Conservation (phyloP, 257 asterid species). For the Coffea eugenioides region DNA sequence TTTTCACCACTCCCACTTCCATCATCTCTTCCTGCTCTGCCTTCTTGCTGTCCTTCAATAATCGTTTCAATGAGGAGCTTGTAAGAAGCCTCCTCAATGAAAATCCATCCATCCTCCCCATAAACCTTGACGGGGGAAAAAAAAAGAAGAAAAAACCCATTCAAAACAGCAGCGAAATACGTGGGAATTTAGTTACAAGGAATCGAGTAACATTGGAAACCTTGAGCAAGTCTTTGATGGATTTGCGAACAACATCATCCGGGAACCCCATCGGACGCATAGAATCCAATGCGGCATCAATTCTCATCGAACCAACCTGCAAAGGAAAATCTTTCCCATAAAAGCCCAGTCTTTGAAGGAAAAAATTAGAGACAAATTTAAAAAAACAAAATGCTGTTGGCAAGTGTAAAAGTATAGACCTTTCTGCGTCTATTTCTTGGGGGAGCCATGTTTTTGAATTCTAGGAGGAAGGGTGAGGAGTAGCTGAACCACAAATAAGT, state of each 20-base stretch:
- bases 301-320: slow-evolving; percentile 43
- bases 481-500: too few relatives aligned
- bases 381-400: too few relatives aligned
- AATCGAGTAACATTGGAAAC: slow-evolving; percentile 5
- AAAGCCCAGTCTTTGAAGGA: background rate
- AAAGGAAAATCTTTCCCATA: background rate
- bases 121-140: slow-evolving; percentile 26
- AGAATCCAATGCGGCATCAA: slow-evolving; percentile 68
- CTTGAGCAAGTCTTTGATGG: slow-evolving; percentile 40
- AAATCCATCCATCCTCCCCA: slow-evolving; percentile 44
- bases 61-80: slow-evolving; percentile 40
- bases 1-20: background rate
- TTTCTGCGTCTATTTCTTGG: background rate
- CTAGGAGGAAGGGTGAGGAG: background rate
- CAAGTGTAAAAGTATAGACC: background rate
- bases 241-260: slow-evolving; percentile 13
- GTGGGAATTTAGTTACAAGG: too few relatives aligned
- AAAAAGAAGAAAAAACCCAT: background rate
- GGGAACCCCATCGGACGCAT: slow-evolving; percentile 50
- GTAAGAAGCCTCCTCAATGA: slow-evolving; percentile 45
- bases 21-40: background rate
- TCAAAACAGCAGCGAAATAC: background rate
- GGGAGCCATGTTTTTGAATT: background rate
- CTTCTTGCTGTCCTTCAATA: slow-evolving; percentile 11
- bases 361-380: too few relatives aligned